Evolutionary conservation across 2,329 filamentous ascomycete species (phyloP).

Genomic region (Mariannaea elegans): DNA sequence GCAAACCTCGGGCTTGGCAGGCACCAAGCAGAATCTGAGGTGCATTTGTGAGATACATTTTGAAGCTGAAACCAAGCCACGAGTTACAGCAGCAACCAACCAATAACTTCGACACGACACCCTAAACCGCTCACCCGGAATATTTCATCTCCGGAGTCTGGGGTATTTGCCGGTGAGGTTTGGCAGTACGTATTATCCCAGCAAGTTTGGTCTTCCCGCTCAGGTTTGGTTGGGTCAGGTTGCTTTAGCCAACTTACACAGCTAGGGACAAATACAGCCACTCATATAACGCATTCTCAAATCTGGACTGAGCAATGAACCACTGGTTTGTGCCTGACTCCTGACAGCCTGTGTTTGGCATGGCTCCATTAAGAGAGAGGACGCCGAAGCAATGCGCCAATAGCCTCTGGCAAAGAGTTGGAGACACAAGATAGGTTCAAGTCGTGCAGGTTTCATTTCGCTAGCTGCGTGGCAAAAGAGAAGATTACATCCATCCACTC

Average conservation of each 20-base stretch:
- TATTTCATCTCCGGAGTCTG: slow-evolving; percentile 3
- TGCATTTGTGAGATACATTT: background rate
- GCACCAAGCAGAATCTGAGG: background rate
- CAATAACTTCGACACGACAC: background rate
- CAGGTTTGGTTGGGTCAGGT: no score
- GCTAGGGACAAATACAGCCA: background rate
- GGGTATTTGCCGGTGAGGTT: background rate
- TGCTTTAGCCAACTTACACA: no score
- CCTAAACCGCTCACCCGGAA: slow-evolving; percentile 11
- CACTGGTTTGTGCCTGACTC: background rate
- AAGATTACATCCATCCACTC: no score
- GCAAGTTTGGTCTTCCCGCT: no score
- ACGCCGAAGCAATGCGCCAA: background rate
- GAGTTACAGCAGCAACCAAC: background rate
- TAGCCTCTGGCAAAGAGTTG: background rate
- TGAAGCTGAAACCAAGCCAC: background rate
- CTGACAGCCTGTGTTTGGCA: no score
- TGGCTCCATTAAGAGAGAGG: no score
- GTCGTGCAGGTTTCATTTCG: background rate
- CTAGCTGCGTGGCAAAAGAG: background rate
- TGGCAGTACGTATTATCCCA: no score
- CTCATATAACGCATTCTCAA: background rate
- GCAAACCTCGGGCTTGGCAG: background rate
- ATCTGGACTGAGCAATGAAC: background rate
- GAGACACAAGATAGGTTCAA: background rate